Base-by-base conservation (phyloP, 1,284 basidiomycete species). In the Pholiota adiposa region DNA sequence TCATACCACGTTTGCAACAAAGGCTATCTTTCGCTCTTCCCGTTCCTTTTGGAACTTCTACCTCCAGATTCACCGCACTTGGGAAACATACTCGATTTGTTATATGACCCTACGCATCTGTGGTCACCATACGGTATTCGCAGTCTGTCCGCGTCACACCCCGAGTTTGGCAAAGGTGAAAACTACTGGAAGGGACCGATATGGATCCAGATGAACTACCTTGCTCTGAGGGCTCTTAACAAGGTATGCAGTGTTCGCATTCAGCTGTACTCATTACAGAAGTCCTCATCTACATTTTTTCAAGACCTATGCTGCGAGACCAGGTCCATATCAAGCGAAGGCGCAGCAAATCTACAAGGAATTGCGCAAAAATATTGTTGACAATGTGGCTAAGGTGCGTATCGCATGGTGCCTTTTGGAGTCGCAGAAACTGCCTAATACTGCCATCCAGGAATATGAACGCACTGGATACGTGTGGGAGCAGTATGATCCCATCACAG, bases 101-200 rank as follows among this genome's bases (percentile, higher is more conserved):
- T 98, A 23, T 82, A 77, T 27, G 91, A 95, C 69, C 91, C 92
- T 0, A 77, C 88, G 25, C 90, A 94, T 63, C 83, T 98, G 27
- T 98, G 96, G 96, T 96, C 94, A 2, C 82, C 87, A 1, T 95
- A 89, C 72, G 96, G 96, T 50, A 79, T 98, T 41, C 89, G 96
- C 40, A 96, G 93, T 66, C 77, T 98, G 54, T 94, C 93, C 12
- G 87, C 83, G 36, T 85, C 87, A 16, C 93, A 98, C 70, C 86
- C 89, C n/a, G 83, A 91, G 57, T 98, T 94, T 67, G 96, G 95
- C 16, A 79, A 88, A 68, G 96, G 90, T 54, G 96, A 98, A 72
- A 93, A 97, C 75, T 98, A 98, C 75, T 98, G 96, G 96, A 90
- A 91, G 68, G 95, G 96, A 2, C 94, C 96, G 2, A 91, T 98